A percentile compares a stretch with the other conserved stretches of the same genome.
Conservation (phyloP, 2,329 filamentous ascomycete species). For the Fusarium falciforme region DNA sequence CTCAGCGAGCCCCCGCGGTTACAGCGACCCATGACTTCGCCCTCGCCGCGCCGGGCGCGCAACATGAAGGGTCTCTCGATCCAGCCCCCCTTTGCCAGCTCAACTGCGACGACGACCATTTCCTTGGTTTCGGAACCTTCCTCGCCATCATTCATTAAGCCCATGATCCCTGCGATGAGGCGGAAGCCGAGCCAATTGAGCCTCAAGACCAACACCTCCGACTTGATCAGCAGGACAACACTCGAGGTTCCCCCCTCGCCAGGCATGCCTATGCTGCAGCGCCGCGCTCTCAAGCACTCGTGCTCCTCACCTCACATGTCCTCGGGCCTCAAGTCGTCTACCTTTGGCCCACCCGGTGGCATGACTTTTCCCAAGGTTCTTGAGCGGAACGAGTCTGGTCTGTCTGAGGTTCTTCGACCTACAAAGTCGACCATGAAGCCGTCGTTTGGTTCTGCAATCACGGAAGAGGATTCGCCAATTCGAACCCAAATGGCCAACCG, state of each 20-base stretch:
- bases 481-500: slow-evolving; percentile 71
- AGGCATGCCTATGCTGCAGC: slow-evolving; percentile 68
- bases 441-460: slow-evolving; percentile 57
- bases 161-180: slow-evolving; percentile 75
- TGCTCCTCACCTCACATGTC: slow-evolving; percentile 76
- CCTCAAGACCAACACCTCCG: slow-evolving; percentile 76
- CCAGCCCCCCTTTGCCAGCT: slow-evolving; percentile 66
- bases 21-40: slow-evolving; percentile 73
- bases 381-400: slow-evolving; percentile 68
- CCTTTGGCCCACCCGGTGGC: slow-evolving; percentile 70
- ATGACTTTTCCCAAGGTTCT: slow-evolving; percentile 73
- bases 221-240: slow-evolving; percentile 60
- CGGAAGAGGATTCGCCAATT: slow-evolving; percentile 69
- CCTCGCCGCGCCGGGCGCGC: slow-evolving; percentile 76
- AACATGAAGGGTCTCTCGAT: slow-evolving; percentile 89
- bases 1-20: slow-evolving; percentile 57
- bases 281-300: slow-evolving; percentile 74
- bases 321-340: slow-evolving; percentile 67
- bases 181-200: slow-evolving; percentile 83
- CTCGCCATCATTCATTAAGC: slow-evolving; percentile 84
- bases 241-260: slow-evolving; percentile 68
- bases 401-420: slow-evolving; percentile 69
- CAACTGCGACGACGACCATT: slow-evolving; percentile 59
- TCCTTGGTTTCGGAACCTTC: slow-evolving; percentile 72
- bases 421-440: slow-evolving; percentile 55